Conservation (phyloP, 139 green algal species). For the Eudorina sp. region DNA sequence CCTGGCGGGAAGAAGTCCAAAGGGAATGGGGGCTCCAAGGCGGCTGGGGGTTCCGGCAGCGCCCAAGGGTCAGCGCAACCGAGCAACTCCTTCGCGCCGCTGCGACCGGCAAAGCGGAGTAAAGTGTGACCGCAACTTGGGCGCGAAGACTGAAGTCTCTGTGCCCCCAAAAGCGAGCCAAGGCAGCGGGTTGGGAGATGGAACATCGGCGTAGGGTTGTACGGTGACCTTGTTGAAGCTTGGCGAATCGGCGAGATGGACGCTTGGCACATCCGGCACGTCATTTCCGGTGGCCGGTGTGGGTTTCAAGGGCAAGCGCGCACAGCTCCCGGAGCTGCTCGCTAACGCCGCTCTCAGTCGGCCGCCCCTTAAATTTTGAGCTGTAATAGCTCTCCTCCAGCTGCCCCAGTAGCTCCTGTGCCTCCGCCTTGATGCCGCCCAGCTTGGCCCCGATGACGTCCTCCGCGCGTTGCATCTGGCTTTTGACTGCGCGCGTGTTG, state of each 20-base stretch:
- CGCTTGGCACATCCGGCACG: no score
- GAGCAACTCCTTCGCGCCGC: conserved; percentile 22
- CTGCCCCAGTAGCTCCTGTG: conserved; percentile 37
- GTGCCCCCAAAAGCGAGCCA: no score
- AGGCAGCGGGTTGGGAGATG: no score
- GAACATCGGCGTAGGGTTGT: no score
- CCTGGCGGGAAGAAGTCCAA: not conserved
- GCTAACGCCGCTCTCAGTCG: conserved; percentile 9
- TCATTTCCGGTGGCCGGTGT: conserved; percentile 37
- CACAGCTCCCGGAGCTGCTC: conserved; percentile 51
- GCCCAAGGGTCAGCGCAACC: not conserved
- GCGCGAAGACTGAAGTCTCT: no score
- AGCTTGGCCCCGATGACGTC: conserved; percentile 15
- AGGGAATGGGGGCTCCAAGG: not conserved
- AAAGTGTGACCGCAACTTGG: no score
- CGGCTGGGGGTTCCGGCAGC: not conserved
- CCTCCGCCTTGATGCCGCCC: conserved; percentile 39
- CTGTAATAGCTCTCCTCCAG: conserved; percentile 56
- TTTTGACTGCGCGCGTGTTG: conserved; percentile 36
- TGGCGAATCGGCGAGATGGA: no score
- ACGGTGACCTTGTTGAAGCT: no score
- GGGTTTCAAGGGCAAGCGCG: conserved; percentile 16
- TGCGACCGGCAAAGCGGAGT: conserved; percentile 12
- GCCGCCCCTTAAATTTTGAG: conserved; percentile 34
- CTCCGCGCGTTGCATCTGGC: conserved; percentile 30